Base-by-base conservation (phyloP, 2,329 filamentous ascomycete species). In the Fusarium miscanthi region DNA sequence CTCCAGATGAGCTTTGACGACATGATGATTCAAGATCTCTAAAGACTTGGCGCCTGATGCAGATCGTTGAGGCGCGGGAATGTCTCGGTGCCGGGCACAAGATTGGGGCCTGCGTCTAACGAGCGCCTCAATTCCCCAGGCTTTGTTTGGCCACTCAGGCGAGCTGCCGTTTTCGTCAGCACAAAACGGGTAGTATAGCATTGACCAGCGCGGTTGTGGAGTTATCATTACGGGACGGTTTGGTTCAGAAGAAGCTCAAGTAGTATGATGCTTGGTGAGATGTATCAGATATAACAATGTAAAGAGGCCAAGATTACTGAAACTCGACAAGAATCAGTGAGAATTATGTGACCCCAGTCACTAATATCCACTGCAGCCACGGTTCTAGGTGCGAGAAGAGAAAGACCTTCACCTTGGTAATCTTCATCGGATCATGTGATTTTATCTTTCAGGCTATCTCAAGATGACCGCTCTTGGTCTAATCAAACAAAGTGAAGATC, bases 171-270 rank as follows among this genome's bases (percentile, higher is more conserved):
- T 73, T 63, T 51, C 61, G 25, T 57, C 16, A 19, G 48, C 19
- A 40, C 33, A 43, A 52, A 70, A 56, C 65, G 58, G 70, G 27
- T 54, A 59, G 40, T 41, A 45, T 71, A 63, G 23, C 17, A 14
- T 17, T 10, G 31, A 54, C 3, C 35, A 23, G 27, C 4, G 21
- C 56, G 58, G 61, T 10, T 71, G 66, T 60, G 45, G 70, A 42
- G 61, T 63, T 51, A 60, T 33, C 25, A 48, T 73, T 54, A 21
- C 58, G 54, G 54, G 41, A 42, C 21, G 41, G 33, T 30, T 27
- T 48, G 17, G 14, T n/a, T 45, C 10, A 14, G n/a, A 37, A 21
- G 13, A 46, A 27, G 9, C 3, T 23, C 48, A 8, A 8, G 11
- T 11, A 19, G 46, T 8, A 52, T 37, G 21, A 21, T 25, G 4